Conservation (phyloP, 805 yeast genomes). For the Ogataea paraovalis region DNA sequence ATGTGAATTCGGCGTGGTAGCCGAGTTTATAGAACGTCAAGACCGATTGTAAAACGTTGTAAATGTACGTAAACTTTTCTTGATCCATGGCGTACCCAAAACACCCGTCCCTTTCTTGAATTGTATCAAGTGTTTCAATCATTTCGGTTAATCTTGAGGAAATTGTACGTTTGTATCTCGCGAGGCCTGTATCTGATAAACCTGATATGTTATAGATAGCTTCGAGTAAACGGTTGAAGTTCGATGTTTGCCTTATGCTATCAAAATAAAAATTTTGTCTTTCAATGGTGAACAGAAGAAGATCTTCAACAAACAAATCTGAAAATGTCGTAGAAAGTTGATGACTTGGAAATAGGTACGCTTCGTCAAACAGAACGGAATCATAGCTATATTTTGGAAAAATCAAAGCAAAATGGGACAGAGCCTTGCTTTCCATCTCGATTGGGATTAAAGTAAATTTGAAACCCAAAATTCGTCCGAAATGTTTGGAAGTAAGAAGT, state of each 20-base stretch:
- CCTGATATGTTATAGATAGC: too few relatives aligned
- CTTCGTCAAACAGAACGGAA: constrained; percentile 3
- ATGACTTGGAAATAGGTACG: constrained; percentile 4
- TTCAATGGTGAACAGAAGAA: constrained; percentile 59
- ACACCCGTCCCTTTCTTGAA: constrained; percentile 23
- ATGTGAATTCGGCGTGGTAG: neutral
- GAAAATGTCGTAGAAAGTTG: constrained; percentile 6
- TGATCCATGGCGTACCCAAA: constrained; percentile 29
- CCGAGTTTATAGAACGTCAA: constrained; percentile 5
- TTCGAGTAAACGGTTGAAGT: neutral
- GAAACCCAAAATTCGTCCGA: constrained; percentile 31
- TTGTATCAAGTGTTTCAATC: too few relatives aligned
- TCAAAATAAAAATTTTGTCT: constrained; percentile 64
- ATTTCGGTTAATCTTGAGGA: too few relatives aligned
- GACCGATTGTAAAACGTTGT: constrained; percentile 13
- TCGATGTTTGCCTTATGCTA: constrained; percentile 25
- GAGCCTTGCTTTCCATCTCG: constrained; percentile 28
- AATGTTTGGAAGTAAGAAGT: constrained; percentile 38
- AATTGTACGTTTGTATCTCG: too few relatives aligned
- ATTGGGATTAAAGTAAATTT: constrained; percentile 29
- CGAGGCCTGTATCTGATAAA: too few relatives aligned
- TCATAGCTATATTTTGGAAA: neutral
- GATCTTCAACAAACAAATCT: constrained; percentile 18
- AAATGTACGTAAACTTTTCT: constrained; percentile 20
- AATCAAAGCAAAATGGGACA: constrained; percentile 6